phyloP scores from a whole-genome alignment of 2,329 filamentous ascomycete species.

The Aureobasidium sp. region DNA sequence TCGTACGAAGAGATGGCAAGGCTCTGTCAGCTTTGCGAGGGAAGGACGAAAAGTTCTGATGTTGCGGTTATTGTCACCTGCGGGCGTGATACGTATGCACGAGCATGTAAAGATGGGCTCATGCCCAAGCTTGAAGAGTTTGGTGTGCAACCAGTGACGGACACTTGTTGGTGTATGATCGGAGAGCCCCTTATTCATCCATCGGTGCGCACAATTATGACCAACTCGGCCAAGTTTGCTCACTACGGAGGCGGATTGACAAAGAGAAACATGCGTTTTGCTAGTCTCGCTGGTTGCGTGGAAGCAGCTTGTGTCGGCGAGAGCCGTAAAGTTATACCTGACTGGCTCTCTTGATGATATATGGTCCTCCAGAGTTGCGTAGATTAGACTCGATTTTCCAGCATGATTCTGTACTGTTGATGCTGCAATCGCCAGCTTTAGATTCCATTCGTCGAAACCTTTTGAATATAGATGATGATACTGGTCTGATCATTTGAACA shows the following conservation, averaged over 20 bases:
- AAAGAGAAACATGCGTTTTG: conserved; percentile 19
- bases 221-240: conserved; percentile 39
- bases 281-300: conserved; percentile 19
- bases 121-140: conserved; percentile 26
- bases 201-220: conserved; percentile 29
- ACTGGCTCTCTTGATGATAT: neutral
- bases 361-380: neutral
- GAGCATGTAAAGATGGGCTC: conserved; percentile 23
- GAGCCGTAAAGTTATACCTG: neutral
- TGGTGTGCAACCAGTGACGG: conserved; percentile 33
- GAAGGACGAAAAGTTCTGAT: conserved; percentile 17
- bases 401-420: neutral
- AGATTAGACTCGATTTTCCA: neutral
- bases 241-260: conserved; percentile 31
- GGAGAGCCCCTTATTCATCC: conserved; percentile 30
- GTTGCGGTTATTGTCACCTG: conserved; percentile 7
- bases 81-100: conserved; percentile 16
- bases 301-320: conserved; percentile 15
- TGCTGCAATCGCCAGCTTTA: neutral
- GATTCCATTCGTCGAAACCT: no score
- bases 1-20: conserved; percentile 29
- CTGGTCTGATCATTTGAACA: conserved; percentile 33
- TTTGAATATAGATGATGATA: no score
- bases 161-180: conserved; percentile 43
- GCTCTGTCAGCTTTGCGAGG: conserved; percentile 24